A percentile compares a stretch with the other conserved stretches of the same genome.
phyloP scores from a whole-genome alignment of 805 yeast genomes.

The Wickerhamomyces mucosus region DNA sequence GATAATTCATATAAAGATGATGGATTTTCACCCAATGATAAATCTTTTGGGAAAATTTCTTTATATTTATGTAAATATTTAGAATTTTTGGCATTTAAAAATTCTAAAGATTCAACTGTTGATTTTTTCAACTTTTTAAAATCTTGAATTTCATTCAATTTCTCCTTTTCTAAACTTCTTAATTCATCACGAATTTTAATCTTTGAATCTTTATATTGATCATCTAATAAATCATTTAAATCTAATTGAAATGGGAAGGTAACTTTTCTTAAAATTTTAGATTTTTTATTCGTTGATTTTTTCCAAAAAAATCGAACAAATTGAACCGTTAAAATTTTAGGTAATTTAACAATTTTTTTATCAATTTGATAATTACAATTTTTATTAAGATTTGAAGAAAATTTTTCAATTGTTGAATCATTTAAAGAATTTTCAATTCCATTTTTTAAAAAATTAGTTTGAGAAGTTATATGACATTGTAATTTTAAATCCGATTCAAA shows the following conservation, averaged over 20 bases:
- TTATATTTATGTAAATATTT: constrained; percentile 40
- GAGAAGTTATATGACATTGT: constrained; percentile 79
- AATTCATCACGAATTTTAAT: constrained; percentile 67
- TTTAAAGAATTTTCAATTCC: constrained; percentile 68
- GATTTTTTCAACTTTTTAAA: constrained; percentile 46
- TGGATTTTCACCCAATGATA: constrained; percentile 63
- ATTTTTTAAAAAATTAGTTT: constrained; percentile 80
- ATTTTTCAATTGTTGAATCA: constrained; percentile 74
- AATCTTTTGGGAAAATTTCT: constrained; percentile 36
- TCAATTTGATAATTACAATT: constrained; percentile 62
- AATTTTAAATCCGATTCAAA: constrained; percentile 60
- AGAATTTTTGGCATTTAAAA: constrained; percentile 35
- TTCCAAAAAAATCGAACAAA: constrained; percentile 96
- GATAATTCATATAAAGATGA: constrained; percentile 77
- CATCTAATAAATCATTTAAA: constrained; percentile 75
- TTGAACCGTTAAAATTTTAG: constrained; percentile 81
- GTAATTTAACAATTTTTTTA: constrained; percentile 60
- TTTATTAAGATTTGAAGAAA: constrained; percentile 56
- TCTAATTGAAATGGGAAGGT: constrained; percentile 92
- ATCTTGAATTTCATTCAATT: constrained; percentile 61
- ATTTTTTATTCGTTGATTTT: constrained; percentile 79
- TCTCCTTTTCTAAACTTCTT: constrained; percentile 65
- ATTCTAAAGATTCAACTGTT: constrained; percentile 39
- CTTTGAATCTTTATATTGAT: constrained; percentile 58
- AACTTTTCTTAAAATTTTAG: constrained; percentile 89